A percentile compares a stretch with the other conserved stretches of the same genome.
These are phyloP conservation scores for Cornus florida DNA, from an alignment of 148 eudicot species.

Conservation along the genomic window DNA sequence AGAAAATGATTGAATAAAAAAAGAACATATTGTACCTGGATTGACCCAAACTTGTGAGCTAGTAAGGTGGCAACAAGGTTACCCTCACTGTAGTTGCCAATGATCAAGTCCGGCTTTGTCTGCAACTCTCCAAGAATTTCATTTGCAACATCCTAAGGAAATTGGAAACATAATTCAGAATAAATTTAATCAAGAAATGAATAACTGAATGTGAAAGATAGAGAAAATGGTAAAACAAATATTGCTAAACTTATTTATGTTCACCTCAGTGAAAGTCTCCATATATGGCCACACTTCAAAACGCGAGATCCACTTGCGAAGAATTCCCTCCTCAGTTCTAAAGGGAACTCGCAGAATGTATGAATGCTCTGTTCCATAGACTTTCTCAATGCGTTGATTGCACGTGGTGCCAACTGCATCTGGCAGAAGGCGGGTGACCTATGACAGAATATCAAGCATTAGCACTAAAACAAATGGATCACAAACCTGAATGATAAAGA, in stretches of 20 bases:
- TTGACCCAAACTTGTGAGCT: slow-evolving; percentile 18
- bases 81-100: too few species aligned
- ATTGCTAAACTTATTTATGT: too few species aligned
- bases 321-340: slow-evolving; percentile 56
- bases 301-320: slow-evolving; percentile 58
- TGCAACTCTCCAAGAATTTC: slow-evolving; percentile 52
- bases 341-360: slow-evolving; percentile 64
- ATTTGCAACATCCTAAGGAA: slow-evolving; percentile 50
- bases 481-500: too few species aligned
- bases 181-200: not conserved
- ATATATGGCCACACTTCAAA: slow-evolving; percentile 70
- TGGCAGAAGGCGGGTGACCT: slow-evolving; percentile 50
- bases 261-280: slow-evolving; percentile 60
- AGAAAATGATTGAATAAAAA: not conserved
- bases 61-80: too few species aligned
- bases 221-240: too few species aligned
- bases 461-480: not conserved
- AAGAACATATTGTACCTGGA: slow-evolving; percentile 29
- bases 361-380: slow-evolving; percentile 52
- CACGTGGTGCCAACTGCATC: slow-evolving; percentile 63
- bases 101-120: slow-evolving; percentile 44
- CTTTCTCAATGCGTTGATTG: slow-evolving; percentile 60
- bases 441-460: too few species aligned
- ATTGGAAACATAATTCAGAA: too few species aligned
- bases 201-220: not conserved